Conservation (phyloP, 805 yeast genomes). For the Pichia manshurica region DNA sequence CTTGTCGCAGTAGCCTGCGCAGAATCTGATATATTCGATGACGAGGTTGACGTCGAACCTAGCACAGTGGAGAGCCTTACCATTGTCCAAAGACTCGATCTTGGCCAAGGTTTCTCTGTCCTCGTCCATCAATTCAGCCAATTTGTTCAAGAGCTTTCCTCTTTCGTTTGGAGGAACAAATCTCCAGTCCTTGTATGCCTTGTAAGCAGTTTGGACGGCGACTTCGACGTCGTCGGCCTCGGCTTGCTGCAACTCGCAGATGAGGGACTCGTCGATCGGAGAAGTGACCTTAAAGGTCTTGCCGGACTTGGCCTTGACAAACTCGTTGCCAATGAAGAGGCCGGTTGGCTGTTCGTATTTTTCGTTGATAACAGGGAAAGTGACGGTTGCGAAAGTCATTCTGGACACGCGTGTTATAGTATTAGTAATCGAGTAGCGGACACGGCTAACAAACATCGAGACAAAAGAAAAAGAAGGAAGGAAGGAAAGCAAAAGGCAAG, state of each 20-base stretch:
- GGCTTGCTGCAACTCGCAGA: constrained; percentile 49
- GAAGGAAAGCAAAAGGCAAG: background rate
- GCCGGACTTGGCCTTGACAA: constrained; percentile 42
- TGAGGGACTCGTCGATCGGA: constrained; percentile 48
- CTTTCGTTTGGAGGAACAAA: constrained; percentile 52
- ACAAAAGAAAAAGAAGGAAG: background rate
- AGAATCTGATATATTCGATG: constrained; percentile 59
- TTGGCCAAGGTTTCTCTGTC: constrained; percentile 57
- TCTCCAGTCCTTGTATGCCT: constrained; percentile 60
- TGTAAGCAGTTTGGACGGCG: constrained; percentile 64
- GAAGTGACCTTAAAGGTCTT: constrained; percentile 47
- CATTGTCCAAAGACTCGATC: constrained; percentile 72
- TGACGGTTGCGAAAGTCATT: constrained; percentile 28
- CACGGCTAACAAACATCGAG: background rate
- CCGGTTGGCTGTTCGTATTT: constrained; percentile 56
- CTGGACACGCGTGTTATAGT: background rate
- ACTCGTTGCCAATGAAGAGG: constrained; percentile 53
- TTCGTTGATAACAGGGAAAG: constrained; percentile 62
- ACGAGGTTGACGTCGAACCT: constrained; percentile 64
- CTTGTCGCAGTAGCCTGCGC: constrained; percentile 72
- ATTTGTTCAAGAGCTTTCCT: constrained; percentile 45
- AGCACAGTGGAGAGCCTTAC: constrained; percentile 64
- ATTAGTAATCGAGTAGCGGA: background rate
- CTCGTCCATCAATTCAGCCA: constrained; percentile 66
- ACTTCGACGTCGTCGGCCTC: constrained; percentile 57